phyloP scores from a whole-genome alignment of 148 eudicot species.

The Nyssa sinensis region DNA sequence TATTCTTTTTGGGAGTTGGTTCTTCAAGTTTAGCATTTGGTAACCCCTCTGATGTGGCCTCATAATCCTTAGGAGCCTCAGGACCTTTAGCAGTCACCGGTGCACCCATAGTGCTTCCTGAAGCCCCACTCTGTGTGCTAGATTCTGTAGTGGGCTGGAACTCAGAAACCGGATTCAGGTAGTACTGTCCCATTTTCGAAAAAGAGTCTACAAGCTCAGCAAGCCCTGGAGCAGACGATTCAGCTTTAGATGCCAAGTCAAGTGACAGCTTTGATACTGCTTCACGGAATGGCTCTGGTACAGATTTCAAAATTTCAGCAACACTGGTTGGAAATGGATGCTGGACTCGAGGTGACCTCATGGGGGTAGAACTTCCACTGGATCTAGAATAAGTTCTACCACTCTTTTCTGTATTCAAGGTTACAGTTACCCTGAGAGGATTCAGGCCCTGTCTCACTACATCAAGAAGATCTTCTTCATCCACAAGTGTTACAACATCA shows the following conservation, averaged over 20 bases:
- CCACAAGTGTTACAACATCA: conserved; percentile 64
- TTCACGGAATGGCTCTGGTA: conserved; percentile 55
- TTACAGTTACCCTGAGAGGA: conserved; percentile 66
- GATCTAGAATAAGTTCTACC: conserved; percentile 14
- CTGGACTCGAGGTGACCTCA: conserved; percentile 27
- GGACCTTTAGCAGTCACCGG: conserved; percentile 4
- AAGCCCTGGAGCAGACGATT: conserved; percentile 41
- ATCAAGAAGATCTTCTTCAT: conserved; percentile 70
- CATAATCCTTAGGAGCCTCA: conserved; percentile 24
- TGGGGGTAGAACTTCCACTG: conserved; percentile 36
- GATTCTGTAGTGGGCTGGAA: conserved; percentile 15
- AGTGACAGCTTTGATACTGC: conserved; percentile 39
- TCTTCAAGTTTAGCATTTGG: conserved; percentile 12
- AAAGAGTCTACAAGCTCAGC: conserved; percentile 42
- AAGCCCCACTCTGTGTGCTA: conserved; percentile 10
- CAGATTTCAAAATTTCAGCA: conserved; percentile 42
- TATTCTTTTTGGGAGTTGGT: not conserved
- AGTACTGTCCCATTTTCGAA: conserved; percentile 36
- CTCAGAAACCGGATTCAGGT: conserved; percentile 29
- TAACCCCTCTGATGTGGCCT: conserved; percentile 10
- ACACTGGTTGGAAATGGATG: conserved; percentile 27
- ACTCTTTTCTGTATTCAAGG: conserved; percentile 27
- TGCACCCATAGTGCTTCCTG: not conserved
- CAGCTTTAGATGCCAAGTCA: conserved; percentile 50
- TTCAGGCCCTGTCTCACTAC: conserved; percentile 53